Base-by-base conservation (phyloP, 2,329 filamentous ascomycete genomes). In the Aaosphaeria arxii region DNA sequence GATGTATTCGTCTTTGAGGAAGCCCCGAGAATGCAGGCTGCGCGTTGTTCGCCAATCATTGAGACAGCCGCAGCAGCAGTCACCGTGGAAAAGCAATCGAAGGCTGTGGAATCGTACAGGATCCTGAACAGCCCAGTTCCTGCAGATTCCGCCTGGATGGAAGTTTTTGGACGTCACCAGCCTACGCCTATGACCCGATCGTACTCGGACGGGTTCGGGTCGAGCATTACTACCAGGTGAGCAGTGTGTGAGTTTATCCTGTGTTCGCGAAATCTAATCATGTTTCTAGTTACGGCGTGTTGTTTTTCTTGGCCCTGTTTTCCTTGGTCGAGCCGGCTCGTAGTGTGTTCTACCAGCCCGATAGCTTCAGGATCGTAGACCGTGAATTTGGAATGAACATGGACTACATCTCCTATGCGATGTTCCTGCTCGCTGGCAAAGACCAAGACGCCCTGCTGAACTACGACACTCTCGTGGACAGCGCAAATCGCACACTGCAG, bases 371-470 rank as follows among this genome's bases (percentile, higher is more conserved):
- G 33, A n/a, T 36, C 33, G 9, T 9, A 36, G 33, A 36, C 7
- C 33, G 9, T 9, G 33, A 36, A n/a, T n/a, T 45, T 7, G 59
- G 62, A 0, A 44, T 62, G 0, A 64, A 63, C 42, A 55, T 62
- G 52, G 62, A 65, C 31, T 61, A 59, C 39, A 65, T 63, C 59
- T 50, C 46, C 11, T 63, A 64, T 28, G 30, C 58, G 5, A 61
- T 57, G 51, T 62, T 58, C 43, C 28, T 43, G 0, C 53, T 55
- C 36, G 59, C 53, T 2, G 40, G 44, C 1, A 56, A 54, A 38
- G 49, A 67, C 24, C 51, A 59, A 2, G 11, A 24, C 7, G 53
- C 59, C 0, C 47, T 68, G 0, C 49, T 63, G 1, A 44, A 69
- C 11, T 3, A 30, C 9, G 35, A 45, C 1, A 48, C 7, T 1